These are phyloP conservation scores for Fusarium mexicanum DNA, from an alignment of 2,329 filamentous ascomycete species.

Conservation along the genomic window DNA sequence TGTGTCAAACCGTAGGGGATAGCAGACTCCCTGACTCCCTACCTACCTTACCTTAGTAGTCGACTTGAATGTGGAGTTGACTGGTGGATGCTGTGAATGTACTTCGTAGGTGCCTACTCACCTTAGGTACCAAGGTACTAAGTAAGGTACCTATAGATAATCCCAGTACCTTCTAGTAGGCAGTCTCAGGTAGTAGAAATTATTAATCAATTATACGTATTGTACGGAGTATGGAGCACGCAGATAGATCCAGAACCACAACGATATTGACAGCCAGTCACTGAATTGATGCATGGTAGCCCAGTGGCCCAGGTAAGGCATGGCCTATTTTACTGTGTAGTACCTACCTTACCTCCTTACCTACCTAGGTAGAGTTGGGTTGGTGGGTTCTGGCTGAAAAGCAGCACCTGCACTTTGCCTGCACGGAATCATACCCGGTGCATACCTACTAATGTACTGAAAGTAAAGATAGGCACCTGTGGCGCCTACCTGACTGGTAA, in stretches of 20 bases:
- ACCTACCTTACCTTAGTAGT: not conserved
- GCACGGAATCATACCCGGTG: constrained; percentile 22
- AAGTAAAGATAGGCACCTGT: not conserved
- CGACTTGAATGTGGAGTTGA: not conserved
- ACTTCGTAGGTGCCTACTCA: not conserved
- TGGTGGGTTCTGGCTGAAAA: not conserved
- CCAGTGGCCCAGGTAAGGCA: not conserved
- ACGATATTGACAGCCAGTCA: not conserved
- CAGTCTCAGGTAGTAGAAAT: not conserved
- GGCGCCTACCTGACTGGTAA: not conserved
- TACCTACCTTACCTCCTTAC: no score
- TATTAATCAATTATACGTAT: not conserved
- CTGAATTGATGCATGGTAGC: not conserved
- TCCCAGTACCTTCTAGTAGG: not conserved
- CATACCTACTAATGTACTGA: not conserved
- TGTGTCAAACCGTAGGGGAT: not conserved
- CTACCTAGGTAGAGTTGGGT: not conserved
- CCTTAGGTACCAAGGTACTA: not conserved
- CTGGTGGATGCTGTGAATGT: not conserved
- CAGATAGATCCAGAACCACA: not conserved
- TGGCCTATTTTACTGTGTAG: not conserved
- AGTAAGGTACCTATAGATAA: not conserved
- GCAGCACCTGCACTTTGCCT: constrained; percentile 1
- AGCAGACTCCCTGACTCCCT: not conserved
- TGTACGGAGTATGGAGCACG: not conserved